A percentile compares a stretch with the other conserved stretches of the same genome.
These are phyloP conservation scores for Ascochyta viciae-villosae DNA, from an alignment of 2,329 filamentous ascomycete genomes.

Conservation along the genomic window DNA sequence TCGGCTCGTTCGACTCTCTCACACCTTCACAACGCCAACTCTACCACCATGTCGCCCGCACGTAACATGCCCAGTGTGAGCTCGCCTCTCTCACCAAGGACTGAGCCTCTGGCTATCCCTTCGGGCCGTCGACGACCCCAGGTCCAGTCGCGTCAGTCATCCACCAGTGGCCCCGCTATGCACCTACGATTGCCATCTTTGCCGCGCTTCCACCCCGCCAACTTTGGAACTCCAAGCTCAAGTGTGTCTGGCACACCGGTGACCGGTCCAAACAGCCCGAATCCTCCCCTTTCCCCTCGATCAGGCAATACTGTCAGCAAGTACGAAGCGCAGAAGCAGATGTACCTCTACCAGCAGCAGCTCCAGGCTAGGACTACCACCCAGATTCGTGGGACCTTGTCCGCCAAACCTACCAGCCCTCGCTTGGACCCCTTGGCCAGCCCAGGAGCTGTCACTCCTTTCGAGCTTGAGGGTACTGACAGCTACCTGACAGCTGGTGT, in stretches of 20 bases:
- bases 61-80: constrained; percentile 42
- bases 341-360: constrained; percentile 58
- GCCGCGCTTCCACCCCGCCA: constrained; percentile 61
- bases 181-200: constrained; percentile 57
- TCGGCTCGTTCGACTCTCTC: constrained; percentile 28
- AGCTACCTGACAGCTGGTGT: constrained; percentile 57
- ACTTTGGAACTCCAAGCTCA: constrained; percentile 53
- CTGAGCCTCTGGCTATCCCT: constrained; percentile 47
- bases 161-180: constrained; percentile 42
- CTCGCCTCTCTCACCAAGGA: constrained; percentile 45
- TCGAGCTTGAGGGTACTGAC: constrained; percentile 56
- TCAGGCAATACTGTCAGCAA: constrained; percentile 48
- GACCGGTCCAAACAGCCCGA: constrained; percentile 50
- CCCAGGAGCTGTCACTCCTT: constrained; percentile 61
- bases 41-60: constrained; percentile 37
- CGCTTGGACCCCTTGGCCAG: constrained; percentile 58
- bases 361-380: constrained; percentile 42
- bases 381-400: constrained; percentile 29
- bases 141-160: constrained; percentile 44
- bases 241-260: constrained; percentile 48
- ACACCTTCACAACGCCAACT: constrained; percentile 22
- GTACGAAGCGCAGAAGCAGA: constrained; percentile 58
- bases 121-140: constrained; percentile 43
- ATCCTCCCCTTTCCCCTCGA: constrained; percentile 54
- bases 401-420: constrained; percentile 55